Base-by-base conservation (phyloP, 352 stramenopile species). In the Globisporangium orthogonon region DNA sequence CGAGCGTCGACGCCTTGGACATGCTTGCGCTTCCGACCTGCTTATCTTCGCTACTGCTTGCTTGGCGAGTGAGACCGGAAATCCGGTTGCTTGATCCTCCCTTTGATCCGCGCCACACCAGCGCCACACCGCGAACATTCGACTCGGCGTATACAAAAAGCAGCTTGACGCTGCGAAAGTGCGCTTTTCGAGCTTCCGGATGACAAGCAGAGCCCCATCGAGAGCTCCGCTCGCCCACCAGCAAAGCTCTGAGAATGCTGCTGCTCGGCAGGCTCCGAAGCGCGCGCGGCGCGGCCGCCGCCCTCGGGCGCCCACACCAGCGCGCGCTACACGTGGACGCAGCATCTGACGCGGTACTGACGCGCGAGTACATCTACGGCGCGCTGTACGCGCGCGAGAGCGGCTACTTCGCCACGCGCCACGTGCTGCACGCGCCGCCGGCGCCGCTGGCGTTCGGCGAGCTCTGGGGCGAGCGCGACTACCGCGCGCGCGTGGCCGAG, bases 331-430 rank as follows among this genome's bases (percentile, higher is more conserved):
- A 47, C 30, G 44, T n/a, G 30, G 45, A 52, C 1, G 43, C 23
- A 2, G 17, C 33, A 3, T 17, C 47, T 14, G 53, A 37, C 33
- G 4, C 46, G 17, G 67, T 91, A 56, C 67, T 94, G 35, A 91
- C 83, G 54, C 78, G 86, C 15, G 83, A 95, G 58, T 95, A 86
- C 59, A 92, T 94, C 62, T 83, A 92, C 64, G 73, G 72, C 33
- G 81, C 82, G 46, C 67, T 95, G 56, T 95, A 95, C 60, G 74
- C 79, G 11, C 76, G 83, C 50, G 76, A 91, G 43, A 65, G 63
- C 18, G 86, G 86, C 1, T 95, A 95, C 67, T 95, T 95, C 44
- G 87, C 81, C 33, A 91, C 80, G n/a, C 82, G 83, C 15, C 75
- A 91, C 44, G 84, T 94, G 58, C 67, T 95, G 48, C 83, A 92